Evolutionary conservation across 768 basidiomycete species (phyloP).

Genomic region (Boletus patriciae): DNA sequence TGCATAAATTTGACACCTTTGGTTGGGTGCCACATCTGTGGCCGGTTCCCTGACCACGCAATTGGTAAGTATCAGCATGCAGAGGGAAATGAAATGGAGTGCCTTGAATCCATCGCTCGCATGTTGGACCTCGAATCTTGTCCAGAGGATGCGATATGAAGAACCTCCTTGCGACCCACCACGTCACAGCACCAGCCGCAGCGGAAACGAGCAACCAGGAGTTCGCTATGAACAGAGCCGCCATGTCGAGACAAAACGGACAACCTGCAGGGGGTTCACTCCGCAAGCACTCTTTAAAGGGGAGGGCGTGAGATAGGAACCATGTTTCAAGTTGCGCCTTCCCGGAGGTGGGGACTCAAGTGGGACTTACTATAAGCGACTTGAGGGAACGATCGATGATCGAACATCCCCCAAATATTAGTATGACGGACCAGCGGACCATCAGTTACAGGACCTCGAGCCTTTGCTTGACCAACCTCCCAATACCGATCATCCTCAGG

Average conservation of each 20-base stretch:
- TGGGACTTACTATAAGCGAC: too few species aligned
- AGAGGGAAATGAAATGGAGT: not conserved
- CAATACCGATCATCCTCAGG: too few species aligned
- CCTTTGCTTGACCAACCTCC: too few species aligned
- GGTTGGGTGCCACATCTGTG: constrained; percentile 1
- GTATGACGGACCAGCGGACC: too few species aligned
- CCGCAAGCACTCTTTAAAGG: too few species aligned
- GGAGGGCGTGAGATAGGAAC: not conserved
- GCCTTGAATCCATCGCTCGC: constrained; percentile 1
- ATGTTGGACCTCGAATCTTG: not conserved
- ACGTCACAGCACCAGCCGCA: not conserved
- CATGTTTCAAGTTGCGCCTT: too few species aligned
- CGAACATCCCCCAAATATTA: too few species aligned
- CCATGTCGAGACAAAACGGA: not conserved
- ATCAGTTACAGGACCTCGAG: too few species aligned
- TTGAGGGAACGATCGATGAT: too few species aligned
- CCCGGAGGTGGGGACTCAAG: too few species aligned
- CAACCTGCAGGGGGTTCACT: too few species aligned
- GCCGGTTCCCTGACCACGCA: not conserved
- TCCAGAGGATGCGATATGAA: not conserved
- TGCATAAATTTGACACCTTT: constrained; percentile 1
- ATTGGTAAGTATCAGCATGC: not conserved
- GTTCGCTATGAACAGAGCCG: not conserved
- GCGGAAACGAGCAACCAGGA: not conserved
- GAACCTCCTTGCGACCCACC: not conserved